Evolutionary conservation across 768 basidiomycete genomes (phyloP), one percentile per base, ranked within the genome.

Genomic region (Tylopilus felleus): DNA sequence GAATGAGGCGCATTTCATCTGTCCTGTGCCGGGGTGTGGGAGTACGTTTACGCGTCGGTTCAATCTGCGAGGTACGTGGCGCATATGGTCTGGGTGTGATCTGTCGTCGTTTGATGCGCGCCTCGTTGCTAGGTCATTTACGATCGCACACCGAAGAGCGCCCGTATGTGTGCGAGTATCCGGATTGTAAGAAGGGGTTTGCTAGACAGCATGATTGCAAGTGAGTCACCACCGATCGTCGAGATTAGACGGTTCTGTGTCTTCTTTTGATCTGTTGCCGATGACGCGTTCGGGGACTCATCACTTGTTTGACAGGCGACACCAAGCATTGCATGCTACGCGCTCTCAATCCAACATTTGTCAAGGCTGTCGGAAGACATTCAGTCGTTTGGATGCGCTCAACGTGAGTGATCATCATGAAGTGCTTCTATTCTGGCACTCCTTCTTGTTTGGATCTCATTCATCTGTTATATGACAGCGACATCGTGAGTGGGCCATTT

Each of bases 181-280:
- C 91, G 13, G 93, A 93, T 28, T 98, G 94, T 71, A 89, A 88
- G 67, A 98, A 97, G 69, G 88, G 91, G 23, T 96, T 97, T 68
- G 94, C 94, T 47, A 81, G 94, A 42, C 92, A 95, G 69, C 94
- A 98, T 70, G 94, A 98, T 68, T 96, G 93, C 89, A 97, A 97
- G 87, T 90, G 65, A 67, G 88, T 84, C 17, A 21, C 19, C 28
- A 23, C 50, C 47, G 61, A 63, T 63, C 58, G 23, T 27, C 16
- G 19, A 27, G 21, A 31, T 22, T 7, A 10, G 35, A 10, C n/a
- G 10, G 6, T 39, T 3, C 17, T 36, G n/a, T 35, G 33, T 35
- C 19, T 22, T 27, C 6, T 47, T 49, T 28, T 31, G 29, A 45
- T 44, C 27, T 46, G 27, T 41, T 33, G 45, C 21, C 36, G 38